A percentile compares a stretch with the other conserved stretches of the same genome.
Evolutionary conservation across 2,329 filamentous ascomycete genomes (phyloP).

Genomic region (Alternaria novae-zelandiae): DNA sequence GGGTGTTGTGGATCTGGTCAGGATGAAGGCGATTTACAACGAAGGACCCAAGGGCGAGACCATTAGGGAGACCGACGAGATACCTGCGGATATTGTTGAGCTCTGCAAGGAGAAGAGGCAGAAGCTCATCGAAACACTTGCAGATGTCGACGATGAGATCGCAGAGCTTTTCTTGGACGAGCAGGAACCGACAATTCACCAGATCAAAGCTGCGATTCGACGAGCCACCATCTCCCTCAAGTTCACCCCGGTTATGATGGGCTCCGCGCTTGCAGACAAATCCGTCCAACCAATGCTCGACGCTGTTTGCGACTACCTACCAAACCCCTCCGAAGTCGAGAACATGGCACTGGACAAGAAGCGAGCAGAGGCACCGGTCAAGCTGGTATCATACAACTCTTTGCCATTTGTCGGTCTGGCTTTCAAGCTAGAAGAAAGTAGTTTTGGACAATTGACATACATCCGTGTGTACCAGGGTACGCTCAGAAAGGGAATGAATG

Average conservation of each 20-base stretch:
- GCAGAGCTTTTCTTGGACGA: slow-evolving; percentile 94
- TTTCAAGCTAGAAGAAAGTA: slow-evolving; percentile 99
- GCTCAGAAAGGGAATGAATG: slow-evolving; percentile 83
- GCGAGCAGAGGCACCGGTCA: slow-evolving; percentile 78
- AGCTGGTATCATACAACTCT: slow-evolving; percentile 90
- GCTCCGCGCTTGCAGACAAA: slow-evolving; percentile 92
- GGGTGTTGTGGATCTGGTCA: slow-evolving; percentile 89
- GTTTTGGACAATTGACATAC: slow-evolving; percentile 97
- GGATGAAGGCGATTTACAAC: slow-evolving; percentile 93
- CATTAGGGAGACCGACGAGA: slow-evolving; percentile 76
- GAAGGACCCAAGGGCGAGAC: slow-evolving; percentile 80
- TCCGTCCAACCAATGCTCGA: slow-evolving; percentile 96
- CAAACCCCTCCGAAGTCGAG: slow-evolving; percentile 86
- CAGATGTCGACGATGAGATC: slow-evolving; percentile 97
- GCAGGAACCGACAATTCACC: slow-evolving; percentile 74
- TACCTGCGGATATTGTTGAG: slow-evolving; percentile 79
- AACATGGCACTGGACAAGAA: slow-evolving; percentile 88
- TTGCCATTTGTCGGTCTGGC: slow-evolving; percentile 93
- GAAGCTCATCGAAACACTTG: slow-evolving; percentile 89
- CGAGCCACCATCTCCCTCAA: slow-evolving; percentile 86
- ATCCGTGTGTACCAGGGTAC: slow-evolving; percentile 97
- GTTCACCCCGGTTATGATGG: slow-evolving; percentile 96
- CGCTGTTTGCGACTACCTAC: slow-evolving; percentile 93
- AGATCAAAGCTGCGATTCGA: slow-evolving; percentile 92
- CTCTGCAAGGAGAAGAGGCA: slow-evolving; percentile 82